These are phyloP conservation scores for Gnaphalium uliginosum DNA, from an alignment of 129 eudicot genomes.

Conservation along the genomic window DNA sequence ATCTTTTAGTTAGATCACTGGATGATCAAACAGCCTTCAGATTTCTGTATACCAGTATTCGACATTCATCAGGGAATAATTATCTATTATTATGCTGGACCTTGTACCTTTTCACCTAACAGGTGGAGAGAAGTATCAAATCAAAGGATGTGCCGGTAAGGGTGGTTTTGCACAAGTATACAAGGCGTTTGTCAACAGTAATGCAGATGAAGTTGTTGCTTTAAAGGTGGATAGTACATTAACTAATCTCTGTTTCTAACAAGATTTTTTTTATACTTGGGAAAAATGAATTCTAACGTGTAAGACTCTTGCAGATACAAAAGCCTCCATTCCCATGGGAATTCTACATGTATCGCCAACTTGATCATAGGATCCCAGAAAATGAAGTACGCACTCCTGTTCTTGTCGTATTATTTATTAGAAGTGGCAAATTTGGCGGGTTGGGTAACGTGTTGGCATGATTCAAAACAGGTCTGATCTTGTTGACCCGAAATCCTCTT, in stretches of 20 bases:
- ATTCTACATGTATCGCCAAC: conserved; percentile 92
- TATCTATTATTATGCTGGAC: not conserved
- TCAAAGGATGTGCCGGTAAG: conserved; percentile 92
- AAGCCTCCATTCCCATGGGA: conserved; percentile 98
- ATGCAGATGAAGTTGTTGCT: conserved; percentile 75
- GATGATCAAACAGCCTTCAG: not conserved
- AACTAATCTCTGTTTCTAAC: not conserved
- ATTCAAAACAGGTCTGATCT: not conserved
- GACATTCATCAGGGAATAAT: not conserved
- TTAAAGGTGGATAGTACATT: conserved; percentile 62
- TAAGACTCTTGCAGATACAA: conserved; percentile 67
- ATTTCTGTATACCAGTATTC: not conserved
- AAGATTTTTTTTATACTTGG: not conserved
- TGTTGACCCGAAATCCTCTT: not conserved
- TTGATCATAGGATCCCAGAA: conserved; percentile 67
- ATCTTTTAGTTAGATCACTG: not conserved
- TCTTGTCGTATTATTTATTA: conserved; percentile 9
- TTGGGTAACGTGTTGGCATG: not conserved
- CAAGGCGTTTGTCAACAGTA: conserved; percentile 61
- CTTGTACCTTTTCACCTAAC: not conserved
- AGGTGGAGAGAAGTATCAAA: conserved; percentile 80
- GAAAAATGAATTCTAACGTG: conserved; percentile 19
- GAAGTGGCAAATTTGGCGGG: not conserved
- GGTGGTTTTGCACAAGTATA: conserved; percentile 98
- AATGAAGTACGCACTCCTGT: conserved; percentile 58